Conservation (phyloP, 169 alveolate genomes). For the Plasmodium fragile region DNA sequence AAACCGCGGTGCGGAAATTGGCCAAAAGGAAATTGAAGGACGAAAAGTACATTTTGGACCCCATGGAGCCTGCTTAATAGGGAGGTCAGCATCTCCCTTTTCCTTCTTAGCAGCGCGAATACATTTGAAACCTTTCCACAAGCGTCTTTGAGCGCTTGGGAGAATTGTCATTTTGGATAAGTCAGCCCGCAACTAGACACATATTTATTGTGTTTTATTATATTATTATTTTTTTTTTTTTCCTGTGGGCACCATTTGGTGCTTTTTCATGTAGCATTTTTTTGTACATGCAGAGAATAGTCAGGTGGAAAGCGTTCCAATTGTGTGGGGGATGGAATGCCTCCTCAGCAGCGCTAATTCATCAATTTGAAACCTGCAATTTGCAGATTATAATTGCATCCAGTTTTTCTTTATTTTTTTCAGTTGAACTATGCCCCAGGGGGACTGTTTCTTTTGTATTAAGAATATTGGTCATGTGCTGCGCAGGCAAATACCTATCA, state of each 20-base stretch:
- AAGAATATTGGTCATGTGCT: not conserved
- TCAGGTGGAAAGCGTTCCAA: not conserved
- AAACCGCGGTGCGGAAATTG: slow-evolving; percentile 77
- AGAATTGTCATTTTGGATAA: not conserved
- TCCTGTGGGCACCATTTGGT: not conserved
- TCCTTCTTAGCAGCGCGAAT: not conserved
- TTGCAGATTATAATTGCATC: not conserved
- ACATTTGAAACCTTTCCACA: not conserved
- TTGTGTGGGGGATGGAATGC: not conserved
- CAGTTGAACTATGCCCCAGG: not conserved
- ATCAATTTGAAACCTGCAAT: not conserved
- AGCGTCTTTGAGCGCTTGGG: not conserved
- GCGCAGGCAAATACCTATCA: not conserved
- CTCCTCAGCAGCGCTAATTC: not conserved
- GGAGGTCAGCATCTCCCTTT: not conserved
- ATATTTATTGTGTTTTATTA: not conserved
- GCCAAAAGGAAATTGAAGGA: slow-evolving; percentile 70
- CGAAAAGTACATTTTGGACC: slow-evolving; percentile 54
- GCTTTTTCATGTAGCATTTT: not conserved
- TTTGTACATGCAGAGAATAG: not conserved
- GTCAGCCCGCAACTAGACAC: not conserved
- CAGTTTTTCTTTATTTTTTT: not conserved
- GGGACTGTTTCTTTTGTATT: not conserved
- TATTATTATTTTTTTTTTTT: not conserved
- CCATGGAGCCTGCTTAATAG: slow-evolving; percentile 27